These are phyloP conservation scores for Pharnaceum exiguum DNA, from an alignment of 148 eudicot species.

Conservation along the genomic window DNA sequence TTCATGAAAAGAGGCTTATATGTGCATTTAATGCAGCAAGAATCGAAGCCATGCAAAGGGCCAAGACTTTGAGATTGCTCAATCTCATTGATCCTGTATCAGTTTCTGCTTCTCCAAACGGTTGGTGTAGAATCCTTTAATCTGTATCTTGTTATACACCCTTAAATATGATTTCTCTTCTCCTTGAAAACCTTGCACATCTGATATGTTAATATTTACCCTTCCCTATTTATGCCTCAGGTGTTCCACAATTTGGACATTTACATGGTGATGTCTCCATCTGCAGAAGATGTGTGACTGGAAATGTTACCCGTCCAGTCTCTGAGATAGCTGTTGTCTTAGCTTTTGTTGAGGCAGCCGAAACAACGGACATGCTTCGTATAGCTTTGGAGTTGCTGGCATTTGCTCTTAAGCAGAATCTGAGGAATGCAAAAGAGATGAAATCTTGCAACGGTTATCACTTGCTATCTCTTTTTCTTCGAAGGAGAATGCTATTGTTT, in stretches of 20 bases:
- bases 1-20: slow-evolving; percentile 76
- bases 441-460: slow-evolving; percentile 72
- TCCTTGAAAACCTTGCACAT: background rate
- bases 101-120: slow-evolving; percentile 71
- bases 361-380: slow-evolving; percentile 77
- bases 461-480: slow-evolving; percentile 66
- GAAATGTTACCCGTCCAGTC: slow-evolving; percentile 69
- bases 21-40: slow-evolving; percentile 92
- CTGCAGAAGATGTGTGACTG: slow-evolving; percentile 76
- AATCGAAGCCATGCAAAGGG: slow-evolving; percentile 60
- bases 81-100: slow-evolving; percentile 84
- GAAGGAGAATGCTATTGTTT: slow-evolving; percentile 58
- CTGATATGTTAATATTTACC: background rate
- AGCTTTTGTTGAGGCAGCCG: slow-evolving; percentile 83
- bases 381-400: slow-evolving; percentile 78
- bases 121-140: slow-evolving; percentile 19
- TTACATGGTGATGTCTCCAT: slow-evolving; percentile 71
- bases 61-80: slow-evolving; percentile 74
- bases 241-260: slow-evolving; percentile 83
- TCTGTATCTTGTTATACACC: no score
- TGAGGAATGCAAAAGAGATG: slow-evolving; percentile 73
- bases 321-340: slow-evolving; percentile 82
- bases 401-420: slow-evolving; percentile 76
- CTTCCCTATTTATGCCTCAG: slow-evolving; percentile 27
- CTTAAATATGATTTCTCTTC: no score